Evolutionary conservation across 1,139 yeast genomes (phyloP), one percentile per base, ranked within the genome.

Genomic region (Nakaseomyces delphensis): DNA sequence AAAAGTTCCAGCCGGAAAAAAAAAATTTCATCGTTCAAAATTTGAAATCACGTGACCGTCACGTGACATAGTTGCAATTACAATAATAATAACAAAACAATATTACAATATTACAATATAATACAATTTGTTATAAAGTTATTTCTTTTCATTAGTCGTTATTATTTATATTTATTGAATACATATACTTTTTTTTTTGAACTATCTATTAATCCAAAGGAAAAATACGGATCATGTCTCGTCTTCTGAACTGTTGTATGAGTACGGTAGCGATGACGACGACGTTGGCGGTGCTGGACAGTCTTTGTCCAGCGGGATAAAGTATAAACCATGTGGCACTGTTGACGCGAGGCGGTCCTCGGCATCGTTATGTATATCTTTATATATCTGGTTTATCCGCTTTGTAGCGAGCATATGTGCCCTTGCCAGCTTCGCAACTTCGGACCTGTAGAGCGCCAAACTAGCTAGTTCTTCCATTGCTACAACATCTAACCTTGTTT

Each of bases 221-320:
- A n/a, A n/a, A n/a, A n/a, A n/a, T n/a, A n/a, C n/a, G n/a, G n/a
- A n/a, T n/a, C n/a, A n/a, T n/a, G 28, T 25, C 4, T 25, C 28
- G n/a, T 25, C 28, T 25, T 25, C 28, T 25, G 28, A 25, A 11
- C 28, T 13, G 9, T 11, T 24, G n/a, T 8, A 10, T 11, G 31
- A 28, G 35, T 31, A 31, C 18, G 35, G 35, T 10, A 31, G 4
- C 1, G 35, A 31, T 2, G 35, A 31, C 23, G 35, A 31, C 3
- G 35, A 31, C 10, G 35, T 31, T 19, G 35, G 35, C 7, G 35
- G 35, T 31, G 35, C 35, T 5, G 35, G 35, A 13, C 35, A 31
- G 35, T 31, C 10, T 23, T 31, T 31, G 23, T 16, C 23, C 3
- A 31, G 35, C n/a, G 35, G n/a, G 35, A 27, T 5, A 13, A 16